A percentile compares a stretch with the other conserved stretches of the same genome.
phyloP scores from a whole-genome alignment of 108 stramenopile species.

The Discostella pseudostelligera region DNA sequence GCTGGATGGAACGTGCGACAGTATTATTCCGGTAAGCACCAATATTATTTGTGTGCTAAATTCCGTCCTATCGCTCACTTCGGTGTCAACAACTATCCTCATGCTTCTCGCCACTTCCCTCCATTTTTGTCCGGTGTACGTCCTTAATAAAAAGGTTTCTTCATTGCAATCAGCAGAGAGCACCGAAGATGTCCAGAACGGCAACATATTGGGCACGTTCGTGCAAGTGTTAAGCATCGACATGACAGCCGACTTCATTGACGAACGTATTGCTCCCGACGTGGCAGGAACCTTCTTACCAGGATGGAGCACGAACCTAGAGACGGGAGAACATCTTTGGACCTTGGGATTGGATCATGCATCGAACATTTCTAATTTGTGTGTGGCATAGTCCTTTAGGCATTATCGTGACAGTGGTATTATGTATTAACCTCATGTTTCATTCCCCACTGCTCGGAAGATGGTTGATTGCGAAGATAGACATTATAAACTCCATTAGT shows the following conservation, averaged over 20 bases:
- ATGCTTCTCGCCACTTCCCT: not conserved
- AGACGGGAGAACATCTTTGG: constrained; percentile 20
- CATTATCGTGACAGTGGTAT: too few relatives aligned
- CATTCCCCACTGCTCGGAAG: too few relatives aligned
- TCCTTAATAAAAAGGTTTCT: constrained; percentile 14
- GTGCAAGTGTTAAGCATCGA: constrained; percentile 39
- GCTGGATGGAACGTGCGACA: constrained; percentile 24
- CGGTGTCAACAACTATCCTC: not conserved
- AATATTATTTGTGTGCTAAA: too few relatives aligned
- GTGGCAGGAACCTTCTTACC: constrained; percentile 10
- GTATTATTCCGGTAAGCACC: constrained; percentile 23
- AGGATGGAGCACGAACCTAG: constrained; percentile 28
- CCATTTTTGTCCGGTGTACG: constrained; percentile 11
- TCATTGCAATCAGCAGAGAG: constrained; percentile 38
- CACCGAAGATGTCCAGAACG: constrained; percentile 9
- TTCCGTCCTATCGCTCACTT: not conserved
- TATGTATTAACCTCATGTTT: too few relatives aligned
- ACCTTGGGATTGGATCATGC: constrained; percentile 29
- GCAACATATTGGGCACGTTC: constrained; percentile 28
- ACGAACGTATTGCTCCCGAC: not conserved
- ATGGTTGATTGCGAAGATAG: too few relatives aligned
- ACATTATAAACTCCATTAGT: too few relatives aligned
- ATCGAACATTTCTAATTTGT: too few relatives aligned
- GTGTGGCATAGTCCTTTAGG: too few relatives aligned
- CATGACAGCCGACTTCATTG: constrained; percentile 18